Evolutionary conservation across 2,329 filamentous ascomycete species (phyloP).

Genomic region (Tolypocladium nubicola): DNA sequence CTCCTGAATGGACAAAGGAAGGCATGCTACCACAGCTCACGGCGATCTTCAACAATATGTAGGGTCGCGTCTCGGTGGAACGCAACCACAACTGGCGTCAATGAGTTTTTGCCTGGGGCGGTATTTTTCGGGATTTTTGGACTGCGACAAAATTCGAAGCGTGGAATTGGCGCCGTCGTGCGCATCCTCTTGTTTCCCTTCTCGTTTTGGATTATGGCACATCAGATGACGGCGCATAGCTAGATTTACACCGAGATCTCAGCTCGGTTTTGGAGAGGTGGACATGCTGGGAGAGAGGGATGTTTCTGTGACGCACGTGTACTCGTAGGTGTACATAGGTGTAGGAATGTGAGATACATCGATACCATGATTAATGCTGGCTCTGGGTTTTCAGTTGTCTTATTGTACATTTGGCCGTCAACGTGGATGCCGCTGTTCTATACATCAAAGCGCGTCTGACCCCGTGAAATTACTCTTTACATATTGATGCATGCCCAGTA

Average conservation of each 20-base stretch:
- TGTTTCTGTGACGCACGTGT: conserved; percentile 1
- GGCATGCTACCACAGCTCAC: conserved; percentile 59
- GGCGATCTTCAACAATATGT: conserved; percentile 32
- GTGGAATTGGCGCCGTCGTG: background rate
- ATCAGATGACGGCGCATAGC: conserved; percentile 10
- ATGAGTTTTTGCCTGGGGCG: background rate
- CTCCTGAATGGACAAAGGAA: conserved; percentile 50
- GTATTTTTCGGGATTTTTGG: background rate
- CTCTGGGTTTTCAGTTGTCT: conserved; percentile 3
- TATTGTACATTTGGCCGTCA: conserved; percentile 7
- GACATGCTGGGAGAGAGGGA: background rate
- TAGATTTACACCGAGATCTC: conserved; percentile 10
- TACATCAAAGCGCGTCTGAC: background rate
- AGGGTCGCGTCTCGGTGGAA: background rate
- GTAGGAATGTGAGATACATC: conserved; percentile 10
- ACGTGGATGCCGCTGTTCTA: conserved; percentile 5
- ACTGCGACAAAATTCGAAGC: background rate
- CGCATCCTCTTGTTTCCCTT: background rate
- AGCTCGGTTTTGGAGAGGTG: conserved; percentile 6
- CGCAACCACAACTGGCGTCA: conserved; percentile 31
- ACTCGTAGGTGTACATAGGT: conserved; percentile 12
- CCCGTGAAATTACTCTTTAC: background rate
- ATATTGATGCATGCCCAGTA: background rate
- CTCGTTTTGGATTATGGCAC: conserved; percentile 3
- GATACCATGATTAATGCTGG: conserved; percentile 12